Base-by-base conservation (phyloP, 176 grass and related monocot species). In the Chloris gayana region DNA sequence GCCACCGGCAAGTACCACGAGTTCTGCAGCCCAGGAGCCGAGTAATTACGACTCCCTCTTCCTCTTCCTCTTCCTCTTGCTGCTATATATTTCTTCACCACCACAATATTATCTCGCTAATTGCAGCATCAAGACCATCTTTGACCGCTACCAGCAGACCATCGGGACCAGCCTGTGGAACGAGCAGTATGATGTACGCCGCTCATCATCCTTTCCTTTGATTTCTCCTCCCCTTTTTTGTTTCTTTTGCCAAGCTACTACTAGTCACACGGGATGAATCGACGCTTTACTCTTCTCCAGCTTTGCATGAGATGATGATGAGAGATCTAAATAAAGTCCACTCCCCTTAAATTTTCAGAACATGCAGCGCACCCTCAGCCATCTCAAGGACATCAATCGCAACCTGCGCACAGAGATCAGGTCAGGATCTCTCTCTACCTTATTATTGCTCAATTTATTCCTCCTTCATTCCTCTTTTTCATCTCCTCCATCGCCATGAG, bases 1-100 rank as follows among this genome's bases (percentile, higher is more conserved):
- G 84, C 77, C 90, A 95, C 96, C 81, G 87, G 89, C 71, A 99
- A 99, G 88, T 87, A 89, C 86, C 91, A 94, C 83, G 92, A 99
- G 78, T 99, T 93, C 85, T 86, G 88, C 92, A 95, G 96, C 92
- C 71, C 92, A 0, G 86, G 78, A 25, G 91, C 92, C 56, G 88
- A 95, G 96, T 98, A 58, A 69, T 6, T 37, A 37, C 3, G 35
- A 37, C 35, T 37, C 3, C 35, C 35, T 37, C 35, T 37, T 37
- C 35, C 39, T 6, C 1, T 6, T 17, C 14, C 45, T 47, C 11
- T 14, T 15, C 14, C 5, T 50, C 3, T 3, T 50, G 47, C 14
- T 50, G 47, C 47, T 25, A 37, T 2, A 7, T 58, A n/a, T 6
- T 10, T 51, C 32, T 78, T 70, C n/a, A 9, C 42, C 29, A 1